Conservation (phyloP, 2,329 filamentous ascomycete genomes). For the Diaporthe sp. region DNA sequence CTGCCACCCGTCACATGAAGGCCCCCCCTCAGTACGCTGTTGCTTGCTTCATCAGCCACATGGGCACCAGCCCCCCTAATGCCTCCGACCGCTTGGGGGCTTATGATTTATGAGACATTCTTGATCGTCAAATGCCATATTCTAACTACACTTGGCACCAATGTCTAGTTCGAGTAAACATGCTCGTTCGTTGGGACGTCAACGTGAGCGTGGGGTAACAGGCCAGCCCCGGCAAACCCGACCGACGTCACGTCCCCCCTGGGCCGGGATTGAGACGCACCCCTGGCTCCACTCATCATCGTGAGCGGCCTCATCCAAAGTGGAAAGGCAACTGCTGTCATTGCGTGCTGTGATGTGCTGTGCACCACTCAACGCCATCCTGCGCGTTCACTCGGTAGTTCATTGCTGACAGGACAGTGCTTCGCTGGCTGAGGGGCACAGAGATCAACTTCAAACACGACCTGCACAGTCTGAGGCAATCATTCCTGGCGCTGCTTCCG, state of each 20-base stretch:
- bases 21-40: background rate
- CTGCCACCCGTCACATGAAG: slow-evolving; percentile 8
- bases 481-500: background rate
- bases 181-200: background rate
- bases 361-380: background rate
- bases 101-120: background rate
- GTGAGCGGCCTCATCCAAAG: background rate
- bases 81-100: background rate
- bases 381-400: background rate
- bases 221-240: slow-evolving; percentile 18
- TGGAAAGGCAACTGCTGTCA: background rate
- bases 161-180: background rate
- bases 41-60: background rate
- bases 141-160: too few relatives aligned
- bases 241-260: slow-evolving; percentile 8
- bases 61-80: background rate
- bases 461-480: background rate
- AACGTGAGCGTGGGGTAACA: background rate
- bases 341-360: background rate
- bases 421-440: background rate
- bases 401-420: background rate
- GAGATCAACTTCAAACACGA: background rate
- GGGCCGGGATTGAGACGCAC: background rate
- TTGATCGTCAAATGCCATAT: background rate
- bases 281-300: background rate